These are phyloP conservation scores for Ceratobasidium papillatum DNA, from an alignment of 1,284 basidiomycete species.

Conservation along the genomic window DNA sequence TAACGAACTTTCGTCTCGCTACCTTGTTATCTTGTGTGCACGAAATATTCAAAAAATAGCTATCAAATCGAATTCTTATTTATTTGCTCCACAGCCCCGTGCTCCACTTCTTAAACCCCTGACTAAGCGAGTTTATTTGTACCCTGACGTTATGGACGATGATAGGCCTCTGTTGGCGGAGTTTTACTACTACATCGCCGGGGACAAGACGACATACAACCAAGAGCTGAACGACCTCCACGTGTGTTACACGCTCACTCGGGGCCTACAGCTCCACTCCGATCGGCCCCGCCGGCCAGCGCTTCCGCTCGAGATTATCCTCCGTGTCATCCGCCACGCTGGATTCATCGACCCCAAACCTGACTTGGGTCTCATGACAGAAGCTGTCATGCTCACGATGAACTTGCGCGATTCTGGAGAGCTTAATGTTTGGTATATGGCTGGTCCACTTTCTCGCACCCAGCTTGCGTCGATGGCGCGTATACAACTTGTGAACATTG, in stretches of 20 bases:
- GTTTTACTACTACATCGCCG: slow-evolving; percentile 28
- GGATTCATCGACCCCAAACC: slow-evolving; percentile 34
- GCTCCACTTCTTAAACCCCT: slow-evolving; percentile 4
- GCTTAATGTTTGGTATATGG: background rate
- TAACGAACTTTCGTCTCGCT: slow-evolving; percentile 1
- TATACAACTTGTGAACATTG: slow-evolving; percentile 14
- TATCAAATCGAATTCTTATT: background rate
- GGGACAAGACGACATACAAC: slow-evolving; percentile 24
- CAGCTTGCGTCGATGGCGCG: slow-evolving; percentile 37
- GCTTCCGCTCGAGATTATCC: slow-evolving; percentile 30
- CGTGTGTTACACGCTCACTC: slow-evolving; percentile 32
- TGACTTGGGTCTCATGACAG: background rate
- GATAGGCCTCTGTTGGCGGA: background rate
- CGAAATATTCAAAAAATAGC: background rate
- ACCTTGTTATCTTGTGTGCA: background rate
- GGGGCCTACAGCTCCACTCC: slow-evolving; percentile 26
- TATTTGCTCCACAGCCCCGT: slow-evolving; percentile 22
- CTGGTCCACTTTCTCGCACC: background rate
- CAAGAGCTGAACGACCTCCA: slow-evolving; percentile 33
- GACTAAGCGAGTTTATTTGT: slow-evolving; percentile 13
- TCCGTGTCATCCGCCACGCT: slow-evolving; percentile 29
- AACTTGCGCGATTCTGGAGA: background rate
- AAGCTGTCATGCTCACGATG: slow-evolving; percentile 5
- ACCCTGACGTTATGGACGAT: slow-evolving; percentile 6
- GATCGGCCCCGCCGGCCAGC: slow-evolving; percentile 7